phyloP scores from a whole-genome alignment of 1,139 yeast species.

The Sugiyamaella pinicola region DNA sequence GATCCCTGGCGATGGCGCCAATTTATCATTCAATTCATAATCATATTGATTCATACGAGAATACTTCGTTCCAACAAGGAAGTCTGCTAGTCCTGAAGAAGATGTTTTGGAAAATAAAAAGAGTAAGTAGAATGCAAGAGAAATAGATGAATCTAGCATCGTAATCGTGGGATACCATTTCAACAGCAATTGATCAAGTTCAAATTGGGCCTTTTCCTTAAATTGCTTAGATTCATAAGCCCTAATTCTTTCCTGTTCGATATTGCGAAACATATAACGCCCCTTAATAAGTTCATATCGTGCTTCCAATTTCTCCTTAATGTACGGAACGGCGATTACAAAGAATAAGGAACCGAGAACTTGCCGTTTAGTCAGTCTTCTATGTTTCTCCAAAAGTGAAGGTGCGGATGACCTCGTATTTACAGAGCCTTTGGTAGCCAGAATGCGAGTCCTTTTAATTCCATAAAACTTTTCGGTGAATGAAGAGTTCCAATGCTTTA shows the following conservation, averaged over 20 bases:
- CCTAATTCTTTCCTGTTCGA: constrained; percentile 44
- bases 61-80: constrained; percentile 64
- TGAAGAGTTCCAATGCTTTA: constrained; percentile 77
- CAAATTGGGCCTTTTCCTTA: constrained; percentile 30
- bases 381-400: constrained; percentile 54
- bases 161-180: constrained; percentile 63
- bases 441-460: constrained; percentile 58
- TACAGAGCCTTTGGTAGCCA: constrained; percentile 30
- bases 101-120: constrained; percentile 70
- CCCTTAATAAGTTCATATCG: constrained; percentile 68
- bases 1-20: constrained; percentile 12
- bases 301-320: constrained; percentile 67
- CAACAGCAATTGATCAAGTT: constrained; percentile 52
- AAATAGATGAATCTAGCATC: constrained; percentile 51
- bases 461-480: constrained; percentile 95
- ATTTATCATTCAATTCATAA: constrained; percentile 49
- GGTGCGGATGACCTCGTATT: constrained; percentile 42
- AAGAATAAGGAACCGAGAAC: constrained; percentile 61
- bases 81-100: constrained; percentile 66
- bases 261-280: constrained; percentile 54
- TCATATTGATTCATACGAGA: constrained; percentile 69
- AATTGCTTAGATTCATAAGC: constrained; percentile 20
- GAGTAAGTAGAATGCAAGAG: constrained; percentile 62
- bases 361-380: constrained; percentile 59
- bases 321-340: constrained; percentile 66